Percentiles rank a stretch among this genome's conserved stretches.
Evolutionary conservation across 768 basidiomycete genomes (phyloP).

Genomic region (Zangia roseola): DNA sequence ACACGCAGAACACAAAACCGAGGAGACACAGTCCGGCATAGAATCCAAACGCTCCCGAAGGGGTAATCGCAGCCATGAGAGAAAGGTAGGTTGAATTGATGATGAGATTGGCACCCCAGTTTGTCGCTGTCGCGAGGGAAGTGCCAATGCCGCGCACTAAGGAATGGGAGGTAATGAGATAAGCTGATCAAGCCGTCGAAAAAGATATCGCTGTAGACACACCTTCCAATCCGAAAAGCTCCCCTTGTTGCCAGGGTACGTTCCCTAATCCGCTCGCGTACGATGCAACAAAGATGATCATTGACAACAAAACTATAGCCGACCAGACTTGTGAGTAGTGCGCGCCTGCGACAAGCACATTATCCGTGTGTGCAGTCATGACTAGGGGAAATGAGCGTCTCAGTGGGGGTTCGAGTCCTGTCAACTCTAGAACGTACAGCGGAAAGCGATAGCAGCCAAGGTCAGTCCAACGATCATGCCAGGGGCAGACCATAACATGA

Average conservation of each 20-base stretch:
- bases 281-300: constrained; percentile 80
- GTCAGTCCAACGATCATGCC: constrained; percentile 69
- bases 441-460: constrained; percentile 63
- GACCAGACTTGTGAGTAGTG: constrained; percentile 64
- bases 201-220: background rate
- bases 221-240: constrained; percentile 78
- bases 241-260: constrained; percentile 87
- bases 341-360: constrained; percentile 56
- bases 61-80: constrained; percentile 71
- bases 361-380: constrained; percentile 60
- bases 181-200: background rate
- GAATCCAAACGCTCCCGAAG: constrained; percentile 73
- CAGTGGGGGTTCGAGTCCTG: background rate
- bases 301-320: constrained; percentile 67
- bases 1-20: constrained; percentile 65
- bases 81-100: constrained; percentile 80
- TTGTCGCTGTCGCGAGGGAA: constrained; percentile 70
- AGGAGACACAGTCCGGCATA: constrained; percentile 72
- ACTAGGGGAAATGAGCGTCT: constrained; percentile 32
- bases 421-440: constrained; percentile 29
- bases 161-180: background rate
- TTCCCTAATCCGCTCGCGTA: constrained; percentile 81
- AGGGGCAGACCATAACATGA: constrained; percentile 69
- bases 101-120: constrained; percentile 76
- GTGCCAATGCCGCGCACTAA: constrained; percentile 76